These are phyloP conservation scores for Pseudoscleropodium purum DNA, from an alignment of 225 moss, liverwort and hornwort genomes.

Conservation along the genomic window DNA sequence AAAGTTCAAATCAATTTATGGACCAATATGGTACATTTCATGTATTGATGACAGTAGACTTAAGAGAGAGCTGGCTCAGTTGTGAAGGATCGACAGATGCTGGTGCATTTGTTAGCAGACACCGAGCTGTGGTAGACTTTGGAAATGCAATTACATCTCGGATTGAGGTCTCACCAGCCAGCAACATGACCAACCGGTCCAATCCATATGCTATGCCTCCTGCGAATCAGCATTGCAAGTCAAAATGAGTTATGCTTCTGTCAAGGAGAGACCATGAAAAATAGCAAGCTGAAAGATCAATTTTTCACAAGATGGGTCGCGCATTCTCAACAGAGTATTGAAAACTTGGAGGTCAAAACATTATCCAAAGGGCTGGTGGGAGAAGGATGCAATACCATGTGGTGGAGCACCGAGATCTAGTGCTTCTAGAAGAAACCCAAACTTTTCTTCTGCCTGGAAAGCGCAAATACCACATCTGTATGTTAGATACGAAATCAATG, in stretches of 20 bases:
- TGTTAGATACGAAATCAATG: not conserved
- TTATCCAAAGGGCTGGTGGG: not conserved
- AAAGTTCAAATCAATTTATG: not conserved
- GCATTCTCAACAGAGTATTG: not conserved
- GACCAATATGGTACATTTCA: slow-evolving; percentile 13
- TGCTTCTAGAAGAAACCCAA: slow-evolving; percentile 91
- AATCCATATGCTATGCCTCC: slow-evolving; percentile 97
- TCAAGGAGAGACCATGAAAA: not conserved
- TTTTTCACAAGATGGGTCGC: not conserved
- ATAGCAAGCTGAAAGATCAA: not conserved
- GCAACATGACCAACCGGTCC: slow-evolving; percentile 92
- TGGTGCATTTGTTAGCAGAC: slow-evolving; percentile 81
- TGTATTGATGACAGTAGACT: slow-evolving; percentile 12
- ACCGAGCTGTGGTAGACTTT: slow-evolving; percentile 83
- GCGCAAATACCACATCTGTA: not conserved
- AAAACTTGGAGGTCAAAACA: not conserved
- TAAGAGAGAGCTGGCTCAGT: slow-evolving; percentile 58
- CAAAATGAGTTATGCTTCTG: not conserved
- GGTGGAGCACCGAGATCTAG: slow-evolving; percentile 98
- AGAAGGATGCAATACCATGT: slow-evolving; percentile 52
- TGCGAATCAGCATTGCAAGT: slow-evolving; percentile 10
- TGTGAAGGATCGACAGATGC: slow-evolving; percentile 71
- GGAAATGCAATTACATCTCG: slow-evolving; percentile 98
- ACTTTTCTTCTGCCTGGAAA: slow-evolving; percentile 86
- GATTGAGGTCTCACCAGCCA: slow-evolving; percentile 83